Conservation (phyloP, 305 asterid genomes). For the Fraxinus albicans region DNA sequence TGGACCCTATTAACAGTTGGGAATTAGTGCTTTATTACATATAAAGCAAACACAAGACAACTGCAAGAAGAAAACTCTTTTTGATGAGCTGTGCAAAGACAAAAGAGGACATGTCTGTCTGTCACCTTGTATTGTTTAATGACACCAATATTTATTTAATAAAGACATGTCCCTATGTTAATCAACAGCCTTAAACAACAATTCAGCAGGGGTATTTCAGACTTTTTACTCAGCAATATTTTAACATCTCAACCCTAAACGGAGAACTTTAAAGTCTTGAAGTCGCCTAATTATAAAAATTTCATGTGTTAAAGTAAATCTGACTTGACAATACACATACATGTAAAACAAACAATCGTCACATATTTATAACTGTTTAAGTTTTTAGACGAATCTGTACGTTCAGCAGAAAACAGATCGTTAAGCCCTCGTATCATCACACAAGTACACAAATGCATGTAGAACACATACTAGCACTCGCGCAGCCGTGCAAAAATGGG, state of each 20-base stretch:
- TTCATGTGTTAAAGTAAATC: not conserved
- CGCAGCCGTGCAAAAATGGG: not conserved
- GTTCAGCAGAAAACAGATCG: not conserved
- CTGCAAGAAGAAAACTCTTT: not conserved
- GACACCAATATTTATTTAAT: not conserved
- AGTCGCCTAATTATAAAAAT: not conserved
- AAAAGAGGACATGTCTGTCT: constrained; percentile 5
- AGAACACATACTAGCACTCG: not conserved
- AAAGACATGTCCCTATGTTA: not conserved
- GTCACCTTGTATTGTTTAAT: not conserved
- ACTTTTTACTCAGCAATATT: not conserved
- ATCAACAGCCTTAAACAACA: not conserved
- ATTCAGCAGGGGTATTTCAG: not conserved
- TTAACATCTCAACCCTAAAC: not conserved
- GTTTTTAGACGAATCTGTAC: not conserved
- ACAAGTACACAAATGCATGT: not conserved
- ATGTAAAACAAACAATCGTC: not conserved
- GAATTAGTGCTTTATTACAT: not conserved
- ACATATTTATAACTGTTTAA: not conserved
- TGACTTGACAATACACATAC: not conserved
- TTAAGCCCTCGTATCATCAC: not conserved
- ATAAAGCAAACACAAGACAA: not conserved
- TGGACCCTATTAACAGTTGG: not conserved
- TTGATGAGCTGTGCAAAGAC: constrained; percentile 4
- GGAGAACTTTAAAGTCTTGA: not conserved